Base-by-base conservation (phyloP, 768 basidiomycete species). In the Chalciporus piperatus region DNA sequence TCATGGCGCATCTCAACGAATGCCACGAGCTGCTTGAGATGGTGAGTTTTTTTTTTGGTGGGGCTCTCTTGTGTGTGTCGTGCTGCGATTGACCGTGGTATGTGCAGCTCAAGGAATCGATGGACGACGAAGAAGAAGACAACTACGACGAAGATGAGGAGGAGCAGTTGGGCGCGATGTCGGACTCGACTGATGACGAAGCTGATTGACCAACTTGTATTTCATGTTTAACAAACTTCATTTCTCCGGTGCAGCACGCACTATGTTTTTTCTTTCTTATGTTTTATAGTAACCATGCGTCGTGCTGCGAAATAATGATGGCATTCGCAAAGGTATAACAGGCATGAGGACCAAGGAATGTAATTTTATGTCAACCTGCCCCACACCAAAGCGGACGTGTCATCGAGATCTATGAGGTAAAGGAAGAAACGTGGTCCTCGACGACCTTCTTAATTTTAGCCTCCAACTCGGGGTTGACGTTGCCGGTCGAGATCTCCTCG, bases 11-110 rank as follows among this genome's bases (percentile, higher is more conserved):
- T 68, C 73, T 98, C 45, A 94, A 88, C 57, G 96, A 98, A 70
- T 96, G 94, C 52, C 96, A 98, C 63, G 96, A 98, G 68, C 73
- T 98, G 49, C 75, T 98, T 12, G 93, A 94, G 72, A 96, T 98
- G 93, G 90, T 90, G 58, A 37, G 80, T 64, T n/a, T n/a, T n/a
- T n/a, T n/a, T n/a, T n/a, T n/a, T n/a, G n/a, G n/a, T n/a, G n/a
- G n/a, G n/a, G n/a, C n/a, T n/a, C n/a, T n/a, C n/a, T n/a, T n/a
- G n/a, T 19, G 32, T 32, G 16, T 22, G 2, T 46, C 9, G n/a
- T 19, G 4, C 19, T 19, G 12, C 12, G 10, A 33, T 23, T n/a
- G 16, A 43, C 37, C 45, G 32, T 46, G 13, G 14, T 12, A 41
- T 9, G 6, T 8, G 63, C 17, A 89, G 89, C 72, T 92, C 51